These are phyloP conservation scores for Gomphus bonarii DNA, from an alignment of 1,284 basidiomycete genomes.

Conservation along the genomic window DNA sequence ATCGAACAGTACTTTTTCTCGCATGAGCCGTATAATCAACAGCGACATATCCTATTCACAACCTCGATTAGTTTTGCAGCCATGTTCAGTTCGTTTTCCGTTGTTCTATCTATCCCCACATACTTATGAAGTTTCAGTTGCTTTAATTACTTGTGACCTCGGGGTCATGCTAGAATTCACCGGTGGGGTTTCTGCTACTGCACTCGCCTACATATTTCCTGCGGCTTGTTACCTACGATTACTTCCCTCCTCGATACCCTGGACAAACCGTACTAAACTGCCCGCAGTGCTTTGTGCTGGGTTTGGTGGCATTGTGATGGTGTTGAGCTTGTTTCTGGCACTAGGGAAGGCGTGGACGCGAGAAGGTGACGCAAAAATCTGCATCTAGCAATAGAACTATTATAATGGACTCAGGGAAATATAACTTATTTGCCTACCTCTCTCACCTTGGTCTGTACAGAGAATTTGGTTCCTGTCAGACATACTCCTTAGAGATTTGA, in stretches of 20 bases:
- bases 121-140: slow-evolving; percentile 39
- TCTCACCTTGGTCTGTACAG: background rate
- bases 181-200: slow-evolving; percentile 89
- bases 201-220: slow-evolving; percentile 91
- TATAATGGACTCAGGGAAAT: background rate
- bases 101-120: slow-evolving; percentile 6
- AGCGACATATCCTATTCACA: slow-evolving; percentile 89
- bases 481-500: too few species aligned
- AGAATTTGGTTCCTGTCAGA: too few species aligned
- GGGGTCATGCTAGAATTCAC: slow-evolving; percentile 97
- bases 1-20: slow-evolving; percentile 91
- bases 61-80: slow-evolving; percentile 75
- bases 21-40: slow-evolving; percentile 66
- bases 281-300: slow-evolving; percentile 62
- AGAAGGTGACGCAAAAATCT: slow-evolving; percentile 60
- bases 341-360: slow-evolving; percentile 66
- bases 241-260: slow-evolving; percentile 42
- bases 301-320: slow-evolving; percentile 77
- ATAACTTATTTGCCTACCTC: background rate
- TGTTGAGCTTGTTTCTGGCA: slow-evolving; percentile 66
- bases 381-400: slow-evolving; percentile 24
- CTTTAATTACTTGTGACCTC: slow-evolving; percentile 90
- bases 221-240: slow-evolving; percentile 82
- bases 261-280: slow-evolving; percentile 61
- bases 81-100: slow-evolving; percentile 58